Conservation (phyloP, 495 filamentous ascomycete species). For the Xeromyces bisporus region DNA sequence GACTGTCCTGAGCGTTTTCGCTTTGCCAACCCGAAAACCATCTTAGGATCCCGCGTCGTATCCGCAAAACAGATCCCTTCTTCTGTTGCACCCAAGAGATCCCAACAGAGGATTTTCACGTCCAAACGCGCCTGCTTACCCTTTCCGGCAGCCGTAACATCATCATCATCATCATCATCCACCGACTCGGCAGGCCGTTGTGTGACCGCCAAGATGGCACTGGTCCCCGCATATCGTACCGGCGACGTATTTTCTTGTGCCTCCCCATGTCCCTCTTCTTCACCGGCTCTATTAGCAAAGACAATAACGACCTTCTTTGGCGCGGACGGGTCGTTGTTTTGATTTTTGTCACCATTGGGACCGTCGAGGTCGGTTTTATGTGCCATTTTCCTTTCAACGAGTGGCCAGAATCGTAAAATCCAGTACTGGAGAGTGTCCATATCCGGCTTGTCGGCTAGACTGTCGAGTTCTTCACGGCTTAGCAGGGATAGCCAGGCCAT, state of each 20-base stretch:
- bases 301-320: conserved; percentile 53
- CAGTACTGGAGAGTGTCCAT: conserved; percentile 76
- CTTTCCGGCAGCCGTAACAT: conserved; percentile 16
- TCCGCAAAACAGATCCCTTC: conserved; percentile 35
- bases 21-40: conserved; percentile 23
- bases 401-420: conserved; percentile 64
- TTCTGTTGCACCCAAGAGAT: conserved; percentile 26
- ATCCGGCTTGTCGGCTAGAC: conserved; percentile 43
- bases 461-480: conserved; percentile 28
- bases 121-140: conserved; percentile 12
- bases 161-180: background rate
- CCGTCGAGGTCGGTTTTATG: conserved; percentile 16
- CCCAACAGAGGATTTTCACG: conserved; percentile 29
- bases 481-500: conserved; percentile 75
- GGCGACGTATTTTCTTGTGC: conserved; percentile 24
- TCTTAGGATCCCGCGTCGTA: conserved; percentile 23
- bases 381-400: conserved; percentile 37
- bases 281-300: conserved; percentile 66
- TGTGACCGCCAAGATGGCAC: conserved; percentile 59
- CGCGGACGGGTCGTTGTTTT: conserved; percentile 2
- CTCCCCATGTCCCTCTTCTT: conserved; percentile 43
- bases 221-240: conserved; percentile 65
- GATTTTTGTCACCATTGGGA: background rate
- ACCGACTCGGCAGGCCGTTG: conserved; percentile 9
- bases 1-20: background rate